These are phyloP conservation scores for Wallemia mellicola DNA, from an alignment of 1,284 basidiomycete genomes.

Conservation along the genomic window DNA sequence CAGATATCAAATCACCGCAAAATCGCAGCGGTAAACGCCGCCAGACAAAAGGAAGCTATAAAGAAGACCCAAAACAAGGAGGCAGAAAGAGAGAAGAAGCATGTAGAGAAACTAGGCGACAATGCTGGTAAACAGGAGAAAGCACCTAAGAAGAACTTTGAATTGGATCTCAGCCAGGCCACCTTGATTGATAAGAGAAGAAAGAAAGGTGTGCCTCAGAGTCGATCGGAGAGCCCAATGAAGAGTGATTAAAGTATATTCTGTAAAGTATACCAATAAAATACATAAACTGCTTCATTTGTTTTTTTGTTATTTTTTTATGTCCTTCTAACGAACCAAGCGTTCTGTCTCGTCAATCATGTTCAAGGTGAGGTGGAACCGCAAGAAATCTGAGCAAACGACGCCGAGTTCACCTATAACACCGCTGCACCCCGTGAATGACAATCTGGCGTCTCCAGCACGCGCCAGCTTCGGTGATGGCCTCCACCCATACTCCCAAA, in stretches of 20 bases:
- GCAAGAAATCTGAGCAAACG: not conserved
- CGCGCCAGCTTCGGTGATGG: not conserved
- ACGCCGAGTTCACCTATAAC: not conserved
- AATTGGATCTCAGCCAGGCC: constrained; percentile 4
- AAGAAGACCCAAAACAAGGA: constrained; percentile 17
- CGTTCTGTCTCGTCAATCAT: not conserved
- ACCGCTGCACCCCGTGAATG: not conserved
- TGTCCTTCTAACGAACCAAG: not conserved
- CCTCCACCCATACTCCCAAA: not conserved
- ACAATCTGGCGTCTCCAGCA: not conserved
- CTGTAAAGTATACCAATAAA: not conserved
- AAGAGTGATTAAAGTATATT: not conserved
- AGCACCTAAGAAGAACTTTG: constrained; percentile 3
- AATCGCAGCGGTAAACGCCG: constrained; percentile 20
- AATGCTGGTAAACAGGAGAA: not conserved
- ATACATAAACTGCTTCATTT: not conserved
- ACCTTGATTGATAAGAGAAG: constrained; percentile 4
- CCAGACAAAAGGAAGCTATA: constrained; percentile 22
- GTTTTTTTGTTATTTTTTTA: not conserved
- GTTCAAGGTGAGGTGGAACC: not conserved
- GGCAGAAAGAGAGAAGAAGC: constrained; percentile 13
- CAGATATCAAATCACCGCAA: constrained; percentile 10
- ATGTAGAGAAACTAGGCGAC: constrained; percentile 5
- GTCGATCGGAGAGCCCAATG: not conserved
- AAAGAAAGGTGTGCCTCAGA: not conserved